Evolutionary conservation across 257 asterid species (phyloP).

Genomic region (Ocimum tenuiflorum): DNA sequence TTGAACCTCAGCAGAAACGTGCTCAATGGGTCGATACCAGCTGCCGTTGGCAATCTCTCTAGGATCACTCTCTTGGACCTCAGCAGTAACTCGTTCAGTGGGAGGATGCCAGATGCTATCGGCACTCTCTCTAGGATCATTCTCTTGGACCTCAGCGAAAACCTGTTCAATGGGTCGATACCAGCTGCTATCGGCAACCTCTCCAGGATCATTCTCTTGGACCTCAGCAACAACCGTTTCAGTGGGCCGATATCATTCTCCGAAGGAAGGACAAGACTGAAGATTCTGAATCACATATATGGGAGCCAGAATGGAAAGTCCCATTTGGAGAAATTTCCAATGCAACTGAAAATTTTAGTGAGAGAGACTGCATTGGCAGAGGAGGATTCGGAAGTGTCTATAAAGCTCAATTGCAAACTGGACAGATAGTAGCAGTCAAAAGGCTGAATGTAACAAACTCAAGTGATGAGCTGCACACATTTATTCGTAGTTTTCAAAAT

Average conservation of each 20-base stretch:
- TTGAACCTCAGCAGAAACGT: conserved; percentile 38
- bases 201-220: too few relatives aligned
- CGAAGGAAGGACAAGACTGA: too few relatives aligned
- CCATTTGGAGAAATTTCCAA: conserved; percentile 54
- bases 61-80: conserved; percentile 52
- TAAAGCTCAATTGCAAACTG: conserved; percentile 46
- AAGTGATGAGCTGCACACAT: conserved; percentile 33
- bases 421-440: conserved; percentile 67
- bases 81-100: conserved; percentile 7
- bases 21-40: conserved; percentile 53
- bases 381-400: conserved; percentile 84
- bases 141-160: too few relatives aligned
- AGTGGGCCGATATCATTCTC: too few relatives aligned
- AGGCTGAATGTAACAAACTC: conserved; percentile 54
- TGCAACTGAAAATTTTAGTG: conserved; percentile 61
- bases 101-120: too few relatives aligned
- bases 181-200: conserved; percentile 19
- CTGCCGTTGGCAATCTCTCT: conserved; percentile 44
- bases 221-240: too few relatives aligned
- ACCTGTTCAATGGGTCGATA: conserved; percentile 22
- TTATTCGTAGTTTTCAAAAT: conserved; percentile 53
- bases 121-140: too few relatives aligned
- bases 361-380: conserved; percentile 58
- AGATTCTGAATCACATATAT: too few relatives aligned
- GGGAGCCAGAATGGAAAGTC: conserved; percentile 68